Conservation (phyloP, 768 basidiomycete species). For the Lactifluus piperatus region DNA sequence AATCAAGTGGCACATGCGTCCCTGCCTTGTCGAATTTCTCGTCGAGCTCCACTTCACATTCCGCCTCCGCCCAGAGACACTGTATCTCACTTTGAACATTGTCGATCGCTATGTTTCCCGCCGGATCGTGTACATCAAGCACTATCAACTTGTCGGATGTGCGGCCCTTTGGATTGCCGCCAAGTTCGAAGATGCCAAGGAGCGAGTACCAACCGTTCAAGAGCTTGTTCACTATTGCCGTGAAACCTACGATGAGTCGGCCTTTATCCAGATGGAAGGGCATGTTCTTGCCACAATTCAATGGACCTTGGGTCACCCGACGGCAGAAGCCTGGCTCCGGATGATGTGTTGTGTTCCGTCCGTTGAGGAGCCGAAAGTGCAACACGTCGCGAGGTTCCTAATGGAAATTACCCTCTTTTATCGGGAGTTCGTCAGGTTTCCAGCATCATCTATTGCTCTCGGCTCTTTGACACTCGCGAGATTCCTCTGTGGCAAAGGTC, state of each 20-base stretch:
- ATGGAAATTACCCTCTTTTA: constrained; percentile 99
- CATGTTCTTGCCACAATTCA: constrained; percentile 94
- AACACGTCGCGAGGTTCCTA: constrained; percentile 92
- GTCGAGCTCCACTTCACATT: constrained; percentile 98
- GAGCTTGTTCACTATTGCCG: constrained; percentile 94
- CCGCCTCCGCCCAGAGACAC: constrained; percentile 94
- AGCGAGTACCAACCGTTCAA: constrained; percentile 91
- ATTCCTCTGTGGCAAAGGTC: constrained; percentile 74
- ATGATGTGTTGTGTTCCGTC: constrained; percentile 66
- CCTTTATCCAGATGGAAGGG: constrained; percentile 98
- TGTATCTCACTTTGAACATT: constrained; percentile 97
- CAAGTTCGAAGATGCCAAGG: constrained; percentile 98
- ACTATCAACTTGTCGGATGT: constrained; percentile 98
- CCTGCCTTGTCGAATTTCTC: constrained; percentile 96
- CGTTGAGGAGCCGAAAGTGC: constrained; percentile 82
- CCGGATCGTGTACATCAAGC: constrained; percentile 96
- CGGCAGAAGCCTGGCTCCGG: constrained; percentile 95
- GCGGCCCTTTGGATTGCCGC: constrained; percentile 98
- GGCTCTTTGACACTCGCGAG: constrained; percentile 85
- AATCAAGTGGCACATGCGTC: constrained; percentile 99
- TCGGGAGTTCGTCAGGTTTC: constrained; percentile 84
- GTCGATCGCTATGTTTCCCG: constrained; percentile 99
- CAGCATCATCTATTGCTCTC: constrained; percentile 81
- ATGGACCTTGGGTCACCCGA: constrained; percentile 95
- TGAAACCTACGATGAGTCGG: constrained; percentile 93